Conservation (phyloP, 495 filamentous ascomycete genomes). For the Xylaria castorea region DNA sequence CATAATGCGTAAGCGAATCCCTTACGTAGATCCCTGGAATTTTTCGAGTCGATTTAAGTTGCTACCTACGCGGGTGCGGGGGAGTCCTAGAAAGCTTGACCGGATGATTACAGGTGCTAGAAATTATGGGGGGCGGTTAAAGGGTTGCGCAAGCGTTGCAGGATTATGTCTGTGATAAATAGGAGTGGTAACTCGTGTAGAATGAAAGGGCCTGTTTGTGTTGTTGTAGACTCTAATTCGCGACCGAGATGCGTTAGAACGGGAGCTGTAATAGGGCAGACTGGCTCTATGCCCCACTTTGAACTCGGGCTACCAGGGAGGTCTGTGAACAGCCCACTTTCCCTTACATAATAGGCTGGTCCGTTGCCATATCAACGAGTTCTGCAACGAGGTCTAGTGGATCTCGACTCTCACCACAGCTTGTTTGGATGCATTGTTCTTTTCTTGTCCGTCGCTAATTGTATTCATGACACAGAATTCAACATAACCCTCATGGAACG, state of each 20-base stretch:
- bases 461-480: background rate
- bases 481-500: conserved; percentile 7
- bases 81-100: background rate
- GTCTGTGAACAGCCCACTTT: background rate
- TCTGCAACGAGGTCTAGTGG: conserved; percentile 1
- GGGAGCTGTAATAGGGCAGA: too few species aligned
- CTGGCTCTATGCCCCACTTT: too few species aligned
- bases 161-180: too few species aligned
- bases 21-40: too few species aligned
- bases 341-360: background rate
- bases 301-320: background rate
- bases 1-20: too few species aligned
- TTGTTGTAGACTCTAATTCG: too few species aligned
- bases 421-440: conserved; percentile 15
- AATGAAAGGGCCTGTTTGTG: too few species aligned
- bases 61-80: too few species aligned
- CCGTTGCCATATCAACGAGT: conserved; percentile 21
- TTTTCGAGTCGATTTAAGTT: too few species aligned
- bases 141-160: too few species aligned
- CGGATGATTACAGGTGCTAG: background rate
- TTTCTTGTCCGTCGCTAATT: background rate
- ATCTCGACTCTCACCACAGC: background rate
- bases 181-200: too few species aligned
- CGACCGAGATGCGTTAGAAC: too few species aligned
- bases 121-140: background rate